Base-by-base conservation (phyloP, 2,329 filamentous ascomycete genomes). In the Huntiella abstrusa region DNA sequence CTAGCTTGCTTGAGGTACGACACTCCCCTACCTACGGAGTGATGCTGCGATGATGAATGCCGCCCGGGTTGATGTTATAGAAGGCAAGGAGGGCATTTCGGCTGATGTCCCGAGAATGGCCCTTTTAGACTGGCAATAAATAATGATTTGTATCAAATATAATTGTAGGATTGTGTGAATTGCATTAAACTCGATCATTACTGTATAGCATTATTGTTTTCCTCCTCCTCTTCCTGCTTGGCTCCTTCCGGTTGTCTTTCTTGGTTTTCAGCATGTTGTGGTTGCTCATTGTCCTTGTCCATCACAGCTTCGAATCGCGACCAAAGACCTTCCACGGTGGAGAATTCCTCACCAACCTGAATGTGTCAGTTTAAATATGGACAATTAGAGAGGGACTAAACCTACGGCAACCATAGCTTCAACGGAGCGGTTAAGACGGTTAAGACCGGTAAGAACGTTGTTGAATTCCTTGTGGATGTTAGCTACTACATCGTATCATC, bases 271-370 rank as follows among this genome's bases (percentile, higher is more conserved):
- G 28, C 42, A 15, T 45, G 47, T 40, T 51, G 47, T 36, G 49
- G 6, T 28, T 28, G 53, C 5, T 47, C 45, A 19, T 52, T 43
- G 13, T 80, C 72, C 56, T 80, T 83, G 6, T 75, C 83, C 87
- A 95, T 96, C 55, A 96, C 87, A 54, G 80, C 83, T 64, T 98
- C 91, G 58, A 98, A 96, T 57, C 93, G 85, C 35, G 83, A 92
- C 91, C 91, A 98, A 12, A 98, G 71, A 28, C 85, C 86, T 62
- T 98, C 91, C 38, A 98, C 91, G 3, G 85, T 87, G n/a, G 83
- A 80, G 63, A 98, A 95, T 58, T 98, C 91, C 62, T 94, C 94
- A 34, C 91, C 91, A 45, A 98, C 79, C 78, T 84, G 37, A 17
- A n/a, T 15, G 4, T 12, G 17, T 13, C 5, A 33, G 10, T 28